Conservation (phyloP, 2,329 filamentous ascomycete genomes). For the Aspergillus piperis region DNA sequence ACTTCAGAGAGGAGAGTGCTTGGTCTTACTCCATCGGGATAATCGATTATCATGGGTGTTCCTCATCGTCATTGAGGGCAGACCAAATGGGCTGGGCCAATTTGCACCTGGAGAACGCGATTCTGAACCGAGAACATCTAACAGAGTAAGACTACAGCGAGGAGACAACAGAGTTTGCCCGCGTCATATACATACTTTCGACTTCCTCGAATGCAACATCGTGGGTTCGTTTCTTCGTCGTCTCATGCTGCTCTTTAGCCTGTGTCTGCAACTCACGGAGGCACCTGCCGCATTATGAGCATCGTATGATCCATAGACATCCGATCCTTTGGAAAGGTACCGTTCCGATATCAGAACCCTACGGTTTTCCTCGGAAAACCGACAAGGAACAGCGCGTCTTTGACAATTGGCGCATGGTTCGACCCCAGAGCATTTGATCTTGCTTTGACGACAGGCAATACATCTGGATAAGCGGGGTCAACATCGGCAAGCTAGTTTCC, state of each 20-base stretch:
- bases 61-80: constrained; percentile 18
- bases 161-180: not conserved
- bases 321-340: constrained; percentile 16
- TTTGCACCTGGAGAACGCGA: constrained; percentile 5
- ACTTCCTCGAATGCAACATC: constrained; percentile 24
- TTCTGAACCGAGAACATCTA: not conserved
- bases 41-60: constrained; percentile 15
- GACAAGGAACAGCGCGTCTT: constrained; percentile 30
- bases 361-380: constrained; percentile 29
- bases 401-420: constrained; percentile 36
- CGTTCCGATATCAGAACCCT: constrained; percentile 37
- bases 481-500: too few relatives aligned
- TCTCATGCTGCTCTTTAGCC: constrained; percentile 29
- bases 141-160: not conserved
- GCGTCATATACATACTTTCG: not conserved
- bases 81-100: constrained; percentile 23
- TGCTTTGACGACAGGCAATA: constrained; percentile 41
- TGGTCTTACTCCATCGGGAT: constrained; percentile 38
- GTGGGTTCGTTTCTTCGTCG: constrained; percentile 32
- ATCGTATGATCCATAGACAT: not conserved
- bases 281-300: constrained; percentile 10
- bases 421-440: constrained; percentile 45
- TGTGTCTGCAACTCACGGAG: constrained; percentile 22
- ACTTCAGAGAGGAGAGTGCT: constrained; percentile 22
- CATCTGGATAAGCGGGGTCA: constrained; percentile 14